Evolutionary conservation across 73 alveolate genomes (phyloP), one percentile per base, ranked within the genome.

Genomic region (Uronychia setigera): DNA sequence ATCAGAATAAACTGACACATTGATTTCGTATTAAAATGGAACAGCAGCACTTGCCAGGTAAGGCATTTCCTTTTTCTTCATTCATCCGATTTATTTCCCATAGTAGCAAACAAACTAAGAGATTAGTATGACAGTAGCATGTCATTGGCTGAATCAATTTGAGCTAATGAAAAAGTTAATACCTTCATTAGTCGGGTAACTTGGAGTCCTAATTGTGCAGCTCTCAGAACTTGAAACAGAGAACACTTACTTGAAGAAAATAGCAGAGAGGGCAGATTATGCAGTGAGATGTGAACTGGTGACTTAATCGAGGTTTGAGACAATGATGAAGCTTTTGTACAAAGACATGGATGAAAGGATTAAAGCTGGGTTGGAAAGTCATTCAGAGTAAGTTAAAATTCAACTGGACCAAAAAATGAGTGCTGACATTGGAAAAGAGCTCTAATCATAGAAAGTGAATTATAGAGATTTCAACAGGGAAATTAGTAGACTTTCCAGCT

Each of bases 381-480:
- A 60, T n/a, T 35, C 33, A 26, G 32, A 83, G 32, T 28, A 75
- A 14, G 76, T 83, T 31, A 1, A 5, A 1, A 83, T 26, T 26
- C 11, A 29, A 26, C 26, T 83, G 19, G 85, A 35, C 1, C n/a
- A 31, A 0, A 83, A 83, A 76, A 35, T 76, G 26, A 80, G 76
- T 26, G 0, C 13, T 0, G 84, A 76, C 1, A 78, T 76, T 1
- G 32, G 29, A 33, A 76, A 76, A 29, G 76, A 83, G 19, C 35
- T 26, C n/a, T 0, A 76, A 25, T 31, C 58, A 1, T 5, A 1
- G 29, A 83, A 76, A 31, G 77, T 83, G 11, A 74, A 33, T 0
- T 0, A 29, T 14, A 11, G 32, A 26, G 91, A 83, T 5, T 83
- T 32, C 60, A 74, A 83, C 26, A 74, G 80, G 33, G 91, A 83